Conservation (phyloP, 75 land plant species). For the Larix kaempferi region DNA sequence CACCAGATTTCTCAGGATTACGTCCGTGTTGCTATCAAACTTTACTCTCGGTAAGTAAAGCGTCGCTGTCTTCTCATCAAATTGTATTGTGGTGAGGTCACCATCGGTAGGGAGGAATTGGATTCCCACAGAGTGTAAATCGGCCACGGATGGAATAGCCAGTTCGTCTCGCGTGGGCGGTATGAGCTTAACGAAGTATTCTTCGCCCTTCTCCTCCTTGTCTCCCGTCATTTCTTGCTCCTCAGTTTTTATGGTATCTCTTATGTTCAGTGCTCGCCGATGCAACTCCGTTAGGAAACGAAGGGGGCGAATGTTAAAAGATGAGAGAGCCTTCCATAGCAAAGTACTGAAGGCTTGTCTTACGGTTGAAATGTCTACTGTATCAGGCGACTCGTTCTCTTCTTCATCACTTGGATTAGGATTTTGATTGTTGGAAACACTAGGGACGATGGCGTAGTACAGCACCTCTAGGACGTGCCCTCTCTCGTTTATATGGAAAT, state of each 20-base stretch:
- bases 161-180: conserved; percentile 32
- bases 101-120: conserved; percentile 17
- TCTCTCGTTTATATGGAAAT: background rate
- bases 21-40: conserved; percentile 38
- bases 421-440: background rate
- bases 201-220: background rate
- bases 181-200: background rate
- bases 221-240: background rate
- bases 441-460: background rate
- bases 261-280: background rate
- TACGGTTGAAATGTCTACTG: background rate
- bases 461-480: background rate
- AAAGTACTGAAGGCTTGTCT: background rate
- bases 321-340: background rate
- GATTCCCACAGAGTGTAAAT: conserved; percentile 24
- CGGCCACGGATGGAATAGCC: conserved; percentile 27
- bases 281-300: background rate
- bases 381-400: background rate
- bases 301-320: background rate
- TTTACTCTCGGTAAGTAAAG: conserved; percentile 31
- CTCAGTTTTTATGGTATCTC: too few relatives aligned
- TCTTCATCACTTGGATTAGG: background rate
- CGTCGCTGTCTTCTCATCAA: conserved; percentile 24
- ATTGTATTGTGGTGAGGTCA: conserved; percentile 27
- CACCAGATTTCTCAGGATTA: conserved; percentile 12